Base-by-base conservation (phyloP, 495 filamentous ascomycete species). In the Clohesyomyces aquaticus region DNA sequence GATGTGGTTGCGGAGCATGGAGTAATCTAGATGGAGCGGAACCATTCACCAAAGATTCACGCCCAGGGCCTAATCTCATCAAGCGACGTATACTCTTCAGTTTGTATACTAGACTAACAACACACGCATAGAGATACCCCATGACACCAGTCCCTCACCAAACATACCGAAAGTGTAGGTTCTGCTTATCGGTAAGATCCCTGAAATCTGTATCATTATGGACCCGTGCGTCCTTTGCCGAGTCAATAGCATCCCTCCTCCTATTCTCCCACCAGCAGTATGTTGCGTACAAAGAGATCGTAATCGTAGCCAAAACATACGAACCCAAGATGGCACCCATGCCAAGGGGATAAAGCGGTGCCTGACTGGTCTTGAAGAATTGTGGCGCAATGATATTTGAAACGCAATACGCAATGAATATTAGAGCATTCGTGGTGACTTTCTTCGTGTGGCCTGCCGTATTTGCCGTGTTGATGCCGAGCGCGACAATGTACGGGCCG, bases 281-380 rank as follows among this genome's bases (percentile, higher is more conserved):
- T n/a, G 28, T 27, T 82, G 70, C 12, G 81, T 60, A 10, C 82
- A 78, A 9, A 86, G 77, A 79, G 0, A 83, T 66, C n/a, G 76
- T 68, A 21, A 78, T 81, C 69, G 85, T 81, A 38, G n/a, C 18
- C 29, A 84, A 75, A 14, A 85, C 69, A 63, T 86, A 83, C 10
- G 79, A 80, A 6, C 85, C 82, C 56, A 88, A 82, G 77, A 86
- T 86, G 0, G 79, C 82, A 76, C 83, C 85, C 55, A 87, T 86
- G 9, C 84, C 84, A 23, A 87, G 79, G 2, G 71, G 59, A 58
- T 87, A 87, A 1, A 74, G 74, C 12, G 82, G 83, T 21, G 79
- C 80, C 65, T 87, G 83, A 18, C 72, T 72, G 1, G 77, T 77
- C 63, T 83, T 83, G 68, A 85, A 86, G 74, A 87, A 87, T 71